Evolutionary conservation across 306 rosid species (phyloP), one percentile per base, ranked within the genome.

Genomic region (Malus fusca): DNA sequence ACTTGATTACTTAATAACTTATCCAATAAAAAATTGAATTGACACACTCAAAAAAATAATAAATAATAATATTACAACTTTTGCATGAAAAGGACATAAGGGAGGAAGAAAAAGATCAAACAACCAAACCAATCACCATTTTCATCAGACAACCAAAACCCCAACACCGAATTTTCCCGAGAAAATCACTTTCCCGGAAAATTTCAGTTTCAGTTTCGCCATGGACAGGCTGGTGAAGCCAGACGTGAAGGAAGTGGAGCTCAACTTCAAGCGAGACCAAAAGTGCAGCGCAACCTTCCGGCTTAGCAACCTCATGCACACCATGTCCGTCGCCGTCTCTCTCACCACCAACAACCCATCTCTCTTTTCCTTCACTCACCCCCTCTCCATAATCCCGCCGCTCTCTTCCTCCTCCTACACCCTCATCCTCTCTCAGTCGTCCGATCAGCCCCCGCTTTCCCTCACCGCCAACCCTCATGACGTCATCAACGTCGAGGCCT

Each of bases 161-260:
- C 19, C 15, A 44, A 25, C 28, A 6, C 17, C 67, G 13, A 60
- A 40, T 19, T 2, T 70, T 46, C 68, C 68, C 43, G 11, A 31
- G 22, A 61, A 73, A 30, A 11, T 10, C 15, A 18, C 18, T 79
- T 21, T 58, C 31, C 52, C 31, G 19, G 48, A 40, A 59, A 42
- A 11, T 8, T 19, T 26, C 1, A 8, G 14, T 37, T 14, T 35
- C 71, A 59, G 30, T 46, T 40, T 40, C 28, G n/a, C 68, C 76
- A 92, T 95, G 98, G 98, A 95, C 66, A 88, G 98, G 83, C 68
- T 95, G 67, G 97, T 95, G 87, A 90, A 88, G 79, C 79, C 96
- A 68, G 97, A 92, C 52, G 74, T 85, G 72, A 86, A 89, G 23
- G 93, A 90, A 80, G 80, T 90, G n/a, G 88, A 92, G 63, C 14